Conservation (phyloP, 2,329 filamentous ascomycete species). For the Hypoxylon sp. region DNA sequence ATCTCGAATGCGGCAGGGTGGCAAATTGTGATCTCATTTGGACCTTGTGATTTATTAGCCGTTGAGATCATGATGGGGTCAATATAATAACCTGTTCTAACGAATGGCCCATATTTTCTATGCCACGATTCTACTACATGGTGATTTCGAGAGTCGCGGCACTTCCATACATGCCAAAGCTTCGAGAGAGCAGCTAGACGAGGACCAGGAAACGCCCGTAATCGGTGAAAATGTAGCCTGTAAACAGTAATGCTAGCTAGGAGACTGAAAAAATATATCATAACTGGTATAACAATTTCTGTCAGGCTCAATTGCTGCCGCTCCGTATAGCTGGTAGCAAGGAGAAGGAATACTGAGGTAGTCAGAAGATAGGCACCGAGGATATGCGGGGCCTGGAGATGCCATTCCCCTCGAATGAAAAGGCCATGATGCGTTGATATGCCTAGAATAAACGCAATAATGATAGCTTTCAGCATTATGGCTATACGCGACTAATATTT, state of each 20-base stretch:
- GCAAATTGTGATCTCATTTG: conserved; percentile 25
- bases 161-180: conserved; percentile 21
- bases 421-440: conserved; percentile 2
- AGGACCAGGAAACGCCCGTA: conserved; percentile 8
- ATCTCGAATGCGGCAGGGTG: conserved; percentile 5
- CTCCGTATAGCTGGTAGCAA: neutral
- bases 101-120: conserved; percentile 21
- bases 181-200: conserved; percentile 11
- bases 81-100: conserved; percentile 22
- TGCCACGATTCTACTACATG: conserved; percentile 8
- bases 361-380: neutral
- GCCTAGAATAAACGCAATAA: conserved; percentile 1
- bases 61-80: neutral
- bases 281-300: neutral
- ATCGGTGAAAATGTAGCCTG: neutral
- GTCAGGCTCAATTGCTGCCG: neutral
- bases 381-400: neutral
- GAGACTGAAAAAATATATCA: neutral
- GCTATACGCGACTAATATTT: neutral
- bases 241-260: conserved; percentile 12
- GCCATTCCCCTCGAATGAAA: conserved; percentile 21
- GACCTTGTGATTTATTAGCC: conserved; percentile 5
- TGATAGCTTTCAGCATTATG: neutral
- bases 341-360: neutral
- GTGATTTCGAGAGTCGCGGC: conserved; percentile 8